A percentile compares a stretch with the other conserved stretches of the same genome.
These are phyloP conservation scores for Murraya paniculata DNA, from an alignment of 345 rosid species.

Conservation along the genomic window DNA sequence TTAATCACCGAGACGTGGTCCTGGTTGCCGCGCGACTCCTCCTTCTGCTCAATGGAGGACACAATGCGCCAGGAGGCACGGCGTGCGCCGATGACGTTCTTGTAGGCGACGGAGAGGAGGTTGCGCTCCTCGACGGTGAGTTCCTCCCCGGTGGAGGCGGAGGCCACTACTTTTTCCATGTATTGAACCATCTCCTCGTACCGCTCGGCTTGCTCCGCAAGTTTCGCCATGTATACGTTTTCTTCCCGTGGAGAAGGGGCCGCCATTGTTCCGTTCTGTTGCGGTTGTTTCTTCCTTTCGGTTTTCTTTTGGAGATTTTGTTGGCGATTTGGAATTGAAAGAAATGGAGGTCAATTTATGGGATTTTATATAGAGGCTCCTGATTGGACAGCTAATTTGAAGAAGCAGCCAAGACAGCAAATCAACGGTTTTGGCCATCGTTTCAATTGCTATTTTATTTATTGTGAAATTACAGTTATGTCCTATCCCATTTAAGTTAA, in stretches of 20 bases:
- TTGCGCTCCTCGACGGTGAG: constrained; percentile 38
- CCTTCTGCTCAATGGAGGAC: constrained; percentile 38
- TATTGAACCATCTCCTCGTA: constrained; percentile 38
- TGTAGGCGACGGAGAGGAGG: constrained; percentile 39
- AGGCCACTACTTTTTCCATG: constrained; percentile 33
- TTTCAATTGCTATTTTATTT: not conserved
- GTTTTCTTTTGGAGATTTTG: too few species aligned
- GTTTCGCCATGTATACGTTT: constrained; percentile 31
- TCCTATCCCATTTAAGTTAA: not conserved
- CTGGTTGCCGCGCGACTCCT: constrained; percentile 36
- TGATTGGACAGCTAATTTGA: not conserved
- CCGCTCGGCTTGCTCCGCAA: constrained; percentile 36
- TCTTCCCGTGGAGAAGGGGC: constrained; percentile 19
- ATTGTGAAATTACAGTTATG: not conserved
- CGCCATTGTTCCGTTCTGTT: not conserved
- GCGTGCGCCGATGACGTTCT: constrained; percentile 40
- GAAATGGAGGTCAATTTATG: not conserved
- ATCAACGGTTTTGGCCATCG: not conserved
- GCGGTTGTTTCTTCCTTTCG: not conserved
- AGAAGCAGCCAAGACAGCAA: not conserved
- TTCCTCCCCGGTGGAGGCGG: constrained; percentile 16
- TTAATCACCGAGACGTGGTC: constrained; percentile 30
- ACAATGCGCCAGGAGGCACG: constrained; percentile 37
- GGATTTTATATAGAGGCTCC: not conserved
- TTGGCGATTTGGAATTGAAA: not conserved